Evolutionary conservation across 2,329 filamentous ascomycete genomes (phyloP), one percentile per base, ranked within the genome.

Genomic region (Colletotrichum filicis): DNA sequence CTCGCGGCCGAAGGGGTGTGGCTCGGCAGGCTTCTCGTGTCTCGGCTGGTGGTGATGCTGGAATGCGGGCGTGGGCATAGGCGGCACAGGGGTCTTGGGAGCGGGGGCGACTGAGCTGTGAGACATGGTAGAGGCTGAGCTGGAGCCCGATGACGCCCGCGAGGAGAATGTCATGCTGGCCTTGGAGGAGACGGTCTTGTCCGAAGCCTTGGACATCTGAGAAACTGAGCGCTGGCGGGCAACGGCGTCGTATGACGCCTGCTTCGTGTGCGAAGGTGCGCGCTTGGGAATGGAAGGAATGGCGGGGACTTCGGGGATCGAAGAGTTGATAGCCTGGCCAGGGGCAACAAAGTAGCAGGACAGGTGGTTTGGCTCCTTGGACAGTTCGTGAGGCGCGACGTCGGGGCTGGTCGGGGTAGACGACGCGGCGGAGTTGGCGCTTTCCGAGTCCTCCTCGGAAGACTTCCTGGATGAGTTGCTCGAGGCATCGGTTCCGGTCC

Each of bases 191-290:
- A 87, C 80, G 0, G 89, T 87, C 62, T 85, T 81, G 49, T 84
- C 83, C 0, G 88, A 90, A 60, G 88, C 84, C 77, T 87, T 85
- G 5, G 91, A 91, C 76, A 89, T 83, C 58, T 89, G 87, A 61
- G 90, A 89, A 71, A 91, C 81, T 1, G 92, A 94, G 74, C 90
- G 89, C 82, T 82, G 81, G 77, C 92, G 92, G 61, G 92, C 92
- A 42, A 97, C 82, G 74, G 91, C 91, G 76, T 97, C 94, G 79
- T 94, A 92, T 0, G 87, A 88, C 6, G 93, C 92, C 81, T 94
- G 92, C 86, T 97, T 98, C 78, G 94, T 97, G 85, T 98, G 96
- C 11, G 94, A 96, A 4, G 93, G 89, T 2, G 95, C 92, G 70
- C 96, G 91, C 80, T 91, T 88, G 5, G 96, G 96, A 73, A 98